A percentile compares a stretch with the other conserved stretches of the same genome.
These are phyloP conservation scores for Inga laurina DNA, from an alignment of 306 rosid species.

Conservation along the genomic window DNA sequence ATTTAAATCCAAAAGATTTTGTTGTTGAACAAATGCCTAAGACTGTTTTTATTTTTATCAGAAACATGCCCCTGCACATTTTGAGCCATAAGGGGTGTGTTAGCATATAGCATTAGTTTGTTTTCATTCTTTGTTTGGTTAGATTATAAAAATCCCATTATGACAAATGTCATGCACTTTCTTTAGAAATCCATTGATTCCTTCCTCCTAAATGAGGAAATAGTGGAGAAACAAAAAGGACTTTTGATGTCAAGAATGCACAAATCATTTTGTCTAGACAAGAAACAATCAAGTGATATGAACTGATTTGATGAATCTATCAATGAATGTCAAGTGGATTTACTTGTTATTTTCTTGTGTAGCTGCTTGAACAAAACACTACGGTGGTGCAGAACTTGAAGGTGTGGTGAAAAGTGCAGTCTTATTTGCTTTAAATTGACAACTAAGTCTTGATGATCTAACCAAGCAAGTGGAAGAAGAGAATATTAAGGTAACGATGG, in stretches of 20 bases:
- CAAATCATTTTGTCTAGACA: background rate
- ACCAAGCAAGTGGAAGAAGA: conserved; percentile 94
- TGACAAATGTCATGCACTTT: background rate
- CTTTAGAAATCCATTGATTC: background rate
- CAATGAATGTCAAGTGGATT: conserved; percentile 17
- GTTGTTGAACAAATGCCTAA: background rate
- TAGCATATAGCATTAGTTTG: background rate
- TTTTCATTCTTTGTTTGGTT: background rate
- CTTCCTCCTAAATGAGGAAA: conserved; percentile 9
- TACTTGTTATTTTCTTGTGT: conserved; percentile 27
- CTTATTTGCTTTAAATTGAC: conserved; percentile 93
- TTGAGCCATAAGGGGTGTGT: background rate
- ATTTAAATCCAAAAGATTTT: background rate
- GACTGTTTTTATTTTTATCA: background rate
- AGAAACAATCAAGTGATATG: background rate
- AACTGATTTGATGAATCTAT: background rate
- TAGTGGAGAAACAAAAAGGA: background rate
- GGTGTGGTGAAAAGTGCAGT: conserved; percentile 97
- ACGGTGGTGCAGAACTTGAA: conserved; percentile 98
- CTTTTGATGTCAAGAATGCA: conserved; percentile 10
- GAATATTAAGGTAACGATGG: conserved; percentile 82
- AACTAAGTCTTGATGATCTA: conserved; percentile 87
- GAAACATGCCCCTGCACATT: background rate
- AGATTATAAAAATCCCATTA: background rate
- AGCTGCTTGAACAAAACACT: conserved; percentile 96